Base-by-base conservation (phyloP, 805 yeast genomes). In the Vanderwaltozyma tropicalis region DNA sequence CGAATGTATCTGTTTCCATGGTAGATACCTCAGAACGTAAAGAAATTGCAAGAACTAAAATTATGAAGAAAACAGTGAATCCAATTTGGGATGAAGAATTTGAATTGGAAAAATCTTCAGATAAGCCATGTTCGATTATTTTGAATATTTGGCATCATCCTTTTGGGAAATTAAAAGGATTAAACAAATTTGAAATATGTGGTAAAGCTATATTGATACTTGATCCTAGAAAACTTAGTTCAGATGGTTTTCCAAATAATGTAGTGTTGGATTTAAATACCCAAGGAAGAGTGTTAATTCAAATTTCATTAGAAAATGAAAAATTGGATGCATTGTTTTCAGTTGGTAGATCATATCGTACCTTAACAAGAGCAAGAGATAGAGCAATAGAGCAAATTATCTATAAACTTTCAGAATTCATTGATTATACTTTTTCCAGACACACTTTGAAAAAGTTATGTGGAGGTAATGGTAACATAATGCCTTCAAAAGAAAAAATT, bases 1-100 rank as follows among this genome's bases (percentile, higher is more conserved):
- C 74, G 6, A 76, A 72, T 44, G 71, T 85, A 0, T 76, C 77
- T 46, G 78, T 80, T 1, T 73, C 84, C 0, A 50, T 85, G 13
- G 65, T 73, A 5, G 86, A 81, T 48, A 69, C 78, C 5, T 59
- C 58, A 28, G 67, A 67, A 2, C 66, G 73, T 28, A 67, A 63
- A 36, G 75, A 76, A 21, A 62, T 83, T 25, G 88, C 81, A 2
- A 76, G 74, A 42, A 88, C 97, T 0, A 67, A 83, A 47, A 71
- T 78, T 0, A 64, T 82, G 4, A 64, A 68, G 22, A 73, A 73
- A 38, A 73, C 78, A 4, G 61, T 71, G 25, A 76, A 77, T 48
- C 96, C 96, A 0, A 73, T 71, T 13, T 89, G 94, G 94, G 83
- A 84, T 49, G 95, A 88, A 62, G 83, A 81, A 40, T 84, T 86